Base-by-base conservation (phyloP, 176 grass and related monocot genomes). In the Triticum timopheevii region DNA sequence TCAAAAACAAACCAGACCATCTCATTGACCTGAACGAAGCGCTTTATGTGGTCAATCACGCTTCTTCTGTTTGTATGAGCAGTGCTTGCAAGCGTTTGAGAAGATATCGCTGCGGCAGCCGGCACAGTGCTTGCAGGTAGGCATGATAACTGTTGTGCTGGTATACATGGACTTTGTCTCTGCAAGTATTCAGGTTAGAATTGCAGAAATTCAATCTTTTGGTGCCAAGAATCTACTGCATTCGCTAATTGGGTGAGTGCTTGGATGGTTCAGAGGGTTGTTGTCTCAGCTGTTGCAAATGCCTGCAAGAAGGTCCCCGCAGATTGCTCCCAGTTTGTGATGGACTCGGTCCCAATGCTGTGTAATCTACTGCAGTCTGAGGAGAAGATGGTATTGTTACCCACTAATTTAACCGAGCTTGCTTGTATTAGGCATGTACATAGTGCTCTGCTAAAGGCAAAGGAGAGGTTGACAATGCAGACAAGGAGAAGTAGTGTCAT, bases 1-100 rank as follows among this genome's bases (percentile, higher is more conserved):
- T 3, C 6, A 12, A 20, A 34, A 54, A 44, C 74, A 39, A n/a
- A 79, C 83, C 75, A 7, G 8, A 63, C 22, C 3, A 80, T 77
- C 82, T 25, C 77, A 85, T 72, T 82, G 58, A 24, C 10, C n/a
- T 64, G 90, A 56, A 50, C 50, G 0, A 19, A 63, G 30, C 8
- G 25, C 47, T 83, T 77, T 62, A 69, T 30, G 49, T 27, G 78
- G 71, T 34, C 28, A 22, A 40, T 50, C 62, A 44, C 24, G 85
- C 28, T 30, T 28, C 13, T 3, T 47, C 4, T 15, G 0, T 39
- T 20, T 81, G 39, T 20, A 15, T 54, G 5, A 49, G 42, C 83
- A 99, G 97, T 93, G 94, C 81, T 77, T 96, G 78, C 94, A 98
- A 94, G 94, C 97, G 45, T 93, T 99, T 82, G 97, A 99, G 87